Conservation (phyloP, 2,329 filamentous ascomycete species). For the Venturia nashicola region DNA sequence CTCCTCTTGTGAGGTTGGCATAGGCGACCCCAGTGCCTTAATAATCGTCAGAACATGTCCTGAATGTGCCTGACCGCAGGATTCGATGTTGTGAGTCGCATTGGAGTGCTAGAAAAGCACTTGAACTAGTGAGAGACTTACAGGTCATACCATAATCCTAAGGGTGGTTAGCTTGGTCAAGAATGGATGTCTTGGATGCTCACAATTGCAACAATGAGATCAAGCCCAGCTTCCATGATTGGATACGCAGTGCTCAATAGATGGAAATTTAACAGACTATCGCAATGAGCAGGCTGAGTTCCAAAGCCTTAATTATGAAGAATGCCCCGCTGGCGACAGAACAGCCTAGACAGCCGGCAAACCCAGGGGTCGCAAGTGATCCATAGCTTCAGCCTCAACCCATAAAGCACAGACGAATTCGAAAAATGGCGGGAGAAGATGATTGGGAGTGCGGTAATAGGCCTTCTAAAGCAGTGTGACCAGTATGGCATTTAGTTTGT, state of each 20-base stretch:
- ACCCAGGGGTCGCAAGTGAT: not conserved
- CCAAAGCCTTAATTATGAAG: not conserved
- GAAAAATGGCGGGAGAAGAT: not conserved
- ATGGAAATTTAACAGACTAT: not conserved
- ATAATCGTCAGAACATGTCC: not conserved
- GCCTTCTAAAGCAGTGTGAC: not conserved
- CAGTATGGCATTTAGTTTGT: not conserved
- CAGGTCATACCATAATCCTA: slow-evolving; percentile 25
- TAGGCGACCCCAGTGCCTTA: slow-evolving; percentile 26
- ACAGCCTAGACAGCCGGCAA: not conserved
- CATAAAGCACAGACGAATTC: too few relatives aligned
- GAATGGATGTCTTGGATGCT: not conserved
- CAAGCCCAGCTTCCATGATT: not conserved
- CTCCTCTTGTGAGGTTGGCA: slow-evolving; percentile 23
- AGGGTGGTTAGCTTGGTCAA: slow-evolving; percentile 12
- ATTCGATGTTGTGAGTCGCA: not conserved
- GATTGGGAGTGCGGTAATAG: not conserved
- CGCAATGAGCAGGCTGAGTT: not conserved
- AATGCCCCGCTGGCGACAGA: not conserved
- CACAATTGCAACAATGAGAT: not conserved
- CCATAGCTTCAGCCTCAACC: not conserved
- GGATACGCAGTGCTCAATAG: not conserved
- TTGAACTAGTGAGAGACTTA: slow-evolving; percentile 12
- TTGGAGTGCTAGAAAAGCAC: not conserved
- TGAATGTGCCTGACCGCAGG: not conserved